A percentile compares a stretch with the other conserved stretches of the same genome.
These are phyloP conservation scores for Podochytrium sp. DNA, from an alignment of 192 early-diverging fungal species.

Conservation along the genomic window DNA sequence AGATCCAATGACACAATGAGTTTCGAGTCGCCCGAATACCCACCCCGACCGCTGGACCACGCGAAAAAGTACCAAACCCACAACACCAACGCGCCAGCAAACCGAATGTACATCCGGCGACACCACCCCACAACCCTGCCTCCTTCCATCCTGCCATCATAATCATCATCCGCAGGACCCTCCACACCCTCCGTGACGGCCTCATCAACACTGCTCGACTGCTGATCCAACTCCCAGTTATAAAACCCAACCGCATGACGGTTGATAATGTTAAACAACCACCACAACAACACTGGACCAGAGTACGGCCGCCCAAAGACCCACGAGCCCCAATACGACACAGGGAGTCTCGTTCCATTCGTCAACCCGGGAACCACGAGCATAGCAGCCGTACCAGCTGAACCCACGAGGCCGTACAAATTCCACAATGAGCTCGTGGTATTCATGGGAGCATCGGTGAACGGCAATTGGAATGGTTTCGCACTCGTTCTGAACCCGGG, in stretches of 20 bases:
- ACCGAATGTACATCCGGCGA: slow-evolving; percentile 24
- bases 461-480: neutral
- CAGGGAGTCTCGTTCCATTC: neutral
- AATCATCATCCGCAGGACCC: slow-evolving; percentile 11
- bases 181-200: neutral
- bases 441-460: neutral
- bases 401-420: slow-evolving; percentile 9
- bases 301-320: slow-evolving; percentile 11
- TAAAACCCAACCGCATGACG: slow-evolving; percentile 22
- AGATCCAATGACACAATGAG: slow-evolving; percentile 5
- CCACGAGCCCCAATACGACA: slow-evolving; percentile 26
- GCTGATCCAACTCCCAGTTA: slow-evolving; percentile 15
- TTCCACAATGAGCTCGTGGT: neutral
- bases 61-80: neutral
- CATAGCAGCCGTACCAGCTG: neutral
- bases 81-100: slow-evolving; percentile 14
- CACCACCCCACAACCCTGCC: slow-evolving; percentile 15
- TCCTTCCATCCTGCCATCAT: slow-evolving; percentile 29
- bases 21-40: neutral
- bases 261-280: slow-evolving; percentile 17
- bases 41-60: neutral
- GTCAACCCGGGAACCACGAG: slow-evolving; percentile 16
- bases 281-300: slow-evolving; percentile 22
- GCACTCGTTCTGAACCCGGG: slow-evolving; percentile 7
- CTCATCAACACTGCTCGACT: slow-evolving; percentile 5